These are phyloP conservation scores for Pythium monospermum DNA, from an alignment of 352 stramenopile species.

Conservation along the genomic window DNA sequence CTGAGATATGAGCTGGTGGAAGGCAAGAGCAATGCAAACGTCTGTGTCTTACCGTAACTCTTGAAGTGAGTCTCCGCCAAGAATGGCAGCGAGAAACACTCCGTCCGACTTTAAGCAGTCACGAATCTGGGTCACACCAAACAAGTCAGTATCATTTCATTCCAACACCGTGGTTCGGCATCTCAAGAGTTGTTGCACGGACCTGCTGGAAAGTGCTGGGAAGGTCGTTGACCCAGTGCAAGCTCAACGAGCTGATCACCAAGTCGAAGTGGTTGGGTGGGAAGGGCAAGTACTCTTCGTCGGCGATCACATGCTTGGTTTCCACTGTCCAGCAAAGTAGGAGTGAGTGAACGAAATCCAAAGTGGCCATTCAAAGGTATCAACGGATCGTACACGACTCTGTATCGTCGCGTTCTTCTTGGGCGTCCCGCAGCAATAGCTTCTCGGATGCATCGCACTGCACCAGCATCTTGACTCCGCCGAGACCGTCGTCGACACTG, in stretches of 20 bases:
- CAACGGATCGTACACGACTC: slow-evolving; percentile 7
- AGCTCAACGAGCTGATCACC: slow-evolving; percentile 90
- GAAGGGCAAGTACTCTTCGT: slow-evolving; percentile 95
- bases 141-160: too few relatives aligned
- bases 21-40: not conserved
- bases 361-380: not conserved
- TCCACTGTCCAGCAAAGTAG: slow-evolving; percentile 34
- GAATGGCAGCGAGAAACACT: slow-evolving; percentile 94
- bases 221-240: slow-evolving; percentile 98
- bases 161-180: too few relatives aligned
- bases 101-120: slow-evolving; percentile 95
- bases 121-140: slow-evolving; percentile 41
- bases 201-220: slow-evolving; percentile 81
- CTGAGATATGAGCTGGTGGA: not conserved
- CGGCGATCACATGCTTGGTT: slow-evolving; percentile 71
- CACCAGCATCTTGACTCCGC: slow-evolving; percentile 68
- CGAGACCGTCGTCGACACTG: slow-evolving; percentile 59
- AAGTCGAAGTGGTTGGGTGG: slow-evolving; percentile 94
- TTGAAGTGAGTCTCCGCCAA: slow-evolving; percentile 93
- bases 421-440: slow-evolving; percentile 59
- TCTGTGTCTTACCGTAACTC: slow-evolving; percentile 86
- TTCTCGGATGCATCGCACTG: slow-evolving; percentile 78
- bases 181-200: too few relatives aligned
- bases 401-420: slow-evolving; percentile 24
- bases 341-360: not conserved